Base-by-base conservation (phyloP, 2,329 filamentous ascomycete genomes). In the Epichloe gansuensis region DNA sequence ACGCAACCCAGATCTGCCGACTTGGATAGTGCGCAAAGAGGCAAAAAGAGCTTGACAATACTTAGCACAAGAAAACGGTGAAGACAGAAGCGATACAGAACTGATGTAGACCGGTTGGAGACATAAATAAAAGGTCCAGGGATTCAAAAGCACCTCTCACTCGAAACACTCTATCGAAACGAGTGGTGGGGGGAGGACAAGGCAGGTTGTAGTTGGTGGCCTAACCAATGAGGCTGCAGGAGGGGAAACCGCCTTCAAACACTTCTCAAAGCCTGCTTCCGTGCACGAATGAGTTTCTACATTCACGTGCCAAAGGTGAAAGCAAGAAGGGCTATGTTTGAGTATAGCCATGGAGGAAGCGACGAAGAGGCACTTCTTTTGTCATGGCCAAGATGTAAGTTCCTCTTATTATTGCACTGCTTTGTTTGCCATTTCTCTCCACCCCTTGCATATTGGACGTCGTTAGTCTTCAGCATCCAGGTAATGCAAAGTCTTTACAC, bases 361-460 rank as follows among this genome's bases (percentile, higher is more conserved):
- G 9, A 74, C 69, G 27, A 66, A 65, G 49, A 64, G 63, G 7
- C 76, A 80, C 57, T 80, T 80, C 56, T 77, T 73, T 58, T 55
- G 68, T 23, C 76, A 80, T 48, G 71, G 71, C 31, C 61, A 68
- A 45, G 56, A 60, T 49, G 71, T 64, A 56, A 47, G 55, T 44
- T 17, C 41, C 11, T 17, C 4, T 5, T 25, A 3, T 9, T 15
- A 7, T 9, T 46, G 5, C n/a, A 35, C 12, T 48, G 11, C 49
- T 27, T 9, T 36, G 7, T 34, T 2, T 15, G 9, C 23, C 7
- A n/a, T 7, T 39, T 21, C 23, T 34, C 3, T 4, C 11, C 13
- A 4, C 17, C 8, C 5, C 3, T 40, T 31, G 34, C 3, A 43
- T 21, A 27, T 15, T 25, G 13, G 9, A n/a, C 5, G 13, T 34